A percentile compares a stretch with the other conserved stretches of the same genome.
These are phyloP conservation scores for Wickerhamiella occidentalis DNA, from an alignment of 805 yeast species.

Conservation along the genomic window DNA sequence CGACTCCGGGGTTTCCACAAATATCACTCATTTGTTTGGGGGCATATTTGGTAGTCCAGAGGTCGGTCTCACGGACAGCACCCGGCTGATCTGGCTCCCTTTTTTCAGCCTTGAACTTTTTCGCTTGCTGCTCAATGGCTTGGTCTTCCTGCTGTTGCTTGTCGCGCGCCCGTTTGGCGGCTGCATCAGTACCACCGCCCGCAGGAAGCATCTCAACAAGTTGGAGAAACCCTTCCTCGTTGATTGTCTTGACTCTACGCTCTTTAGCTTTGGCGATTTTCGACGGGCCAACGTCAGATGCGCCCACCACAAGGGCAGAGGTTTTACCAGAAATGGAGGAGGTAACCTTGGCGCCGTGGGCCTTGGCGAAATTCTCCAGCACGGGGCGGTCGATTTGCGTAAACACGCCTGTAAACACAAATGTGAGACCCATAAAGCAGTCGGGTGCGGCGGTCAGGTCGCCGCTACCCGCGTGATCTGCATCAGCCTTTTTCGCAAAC, in stretches of 20 bases:
- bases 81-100: background rate
- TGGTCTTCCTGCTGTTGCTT: constrained; percentile 61
- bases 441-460: constrained; percentile 35
- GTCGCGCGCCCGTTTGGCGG: constrained; percentile 57
- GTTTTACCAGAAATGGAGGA: constrained; percentile 78
- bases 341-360: constrained; percentile 81
- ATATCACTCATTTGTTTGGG: constrained; percentile 65
- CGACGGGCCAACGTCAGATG: constrained; percentile 86
- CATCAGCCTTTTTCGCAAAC: constrained; percentile 26
- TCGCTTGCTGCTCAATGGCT: constrained; percentile 33
- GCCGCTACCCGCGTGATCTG: background rate
- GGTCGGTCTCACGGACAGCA: constrained; percentile 27
- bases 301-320: constrained; percentile 85
- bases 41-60: constrained; percentile 93
- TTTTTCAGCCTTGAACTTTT: constrained; percentile 9
- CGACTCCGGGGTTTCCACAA: constrained; percentile 80
- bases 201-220: constrained; percentile 72
- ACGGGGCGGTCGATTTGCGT: constrained; percentile 68
- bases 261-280: constrained; percentile 71
- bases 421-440: constrained; percentile 77
- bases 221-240: constrained; percentile 73
- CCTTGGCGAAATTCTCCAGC: constrained; percentile 64
- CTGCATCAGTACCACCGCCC: constrained; percentile 79
- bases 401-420: constrained; percentile 85
- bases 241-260: constrained; percentile 64